Evolutionary conservation across 805 yeast species (phyloP), one percentile per base, ranked within the genome.

Genomic region (Metschnikowia aberdeeniae): DNA sequence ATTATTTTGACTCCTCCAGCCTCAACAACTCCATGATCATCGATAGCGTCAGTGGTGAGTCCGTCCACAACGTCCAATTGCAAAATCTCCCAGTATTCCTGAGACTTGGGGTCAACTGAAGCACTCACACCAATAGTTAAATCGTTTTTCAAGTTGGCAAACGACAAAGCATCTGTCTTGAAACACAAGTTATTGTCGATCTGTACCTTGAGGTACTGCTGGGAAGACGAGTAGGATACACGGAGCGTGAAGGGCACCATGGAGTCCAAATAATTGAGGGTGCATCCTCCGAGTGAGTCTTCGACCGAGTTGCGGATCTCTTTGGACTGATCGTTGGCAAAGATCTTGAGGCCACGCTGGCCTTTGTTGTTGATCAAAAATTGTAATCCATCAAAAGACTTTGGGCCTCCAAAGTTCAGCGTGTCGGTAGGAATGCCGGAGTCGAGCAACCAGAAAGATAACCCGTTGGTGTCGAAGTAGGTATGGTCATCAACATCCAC

Each of bases 231-330:
- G 55, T 83, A 84, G 7, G 84, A 78, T 11, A 86, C 52, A 63
- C 89, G 77, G n/a, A 84, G 43, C 1, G 86, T 82, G 20, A 77
- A 68, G 9, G 95, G 95, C 5, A 84, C 86, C 50, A 78, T 78
- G 0, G 88, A 78, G 54, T 80, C 82, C 59, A 84, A 83, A 54
- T 77, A 86, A 8, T 70, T 67, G 52, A 81, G 61, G n/a, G 68
- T 61, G 64, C 88, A 82, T 10, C 77, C 70, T 0, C 84, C 85
- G 50, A 82, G 67, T 0, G 79, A 59, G 31, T 61, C 61, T 6
- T 46, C 51, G 36, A 68, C 55, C 10, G 61, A 46, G 36, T 68
- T 57, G 10, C 67, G 58, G 1, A 58, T 30, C 9, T 60, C 62
- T 24, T 64, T 62, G 0, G 78, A 47, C 0, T 86, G 86, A 60